Conservation (phyloP, 2,329 filamentous ascomycete genomes). For the Stylonectria norvegica region DNA sequence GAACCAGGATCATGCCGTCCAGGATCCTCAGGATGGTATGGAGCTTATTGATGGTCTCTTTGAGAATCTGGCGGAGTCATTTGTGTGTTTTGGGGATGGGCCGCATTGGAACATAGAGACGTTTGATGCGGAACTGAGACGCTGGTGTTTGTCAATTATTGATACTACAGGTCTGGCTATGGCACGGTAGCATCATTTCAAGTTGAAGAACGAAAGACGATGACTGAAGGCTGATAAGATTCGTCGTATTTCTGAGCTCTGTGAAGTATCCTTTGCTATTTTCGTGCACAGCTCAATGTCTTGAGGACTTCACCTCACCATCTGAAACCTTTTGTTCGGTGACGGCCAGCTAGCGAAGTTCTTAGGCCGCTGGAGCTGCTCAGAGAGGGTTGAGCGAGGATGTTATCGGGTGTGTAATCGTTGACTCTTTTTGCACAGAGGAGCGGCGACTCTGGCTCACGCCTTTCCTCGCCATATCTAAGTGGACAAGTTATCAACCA, state of each 20-base stretch:
- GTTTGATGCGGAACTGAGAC: background rate
- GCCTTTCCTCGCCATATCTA: background rate
- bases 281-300: background rate
- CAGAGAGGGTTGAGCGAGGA: background rate
- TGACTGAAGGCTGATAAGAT: background rate
- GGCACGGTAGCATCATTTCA: constrained; percentile 14
- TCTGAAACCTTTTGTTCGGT: background rate
- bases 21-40: no score
- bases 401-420: background rate
- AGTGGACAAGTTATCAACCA: background rate
- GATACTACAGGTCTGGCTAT: constrained; percentile 8
- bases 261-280: background rate
- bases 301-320: background rate
- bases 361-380: background rate
- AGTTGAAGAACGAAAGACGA: background rate
- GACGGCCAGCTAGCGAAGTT: background rate
- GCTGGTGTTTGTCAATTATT: background rate
- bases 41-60: background rate
- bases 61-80: background rate
- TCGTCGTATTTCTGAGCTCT: background rate
- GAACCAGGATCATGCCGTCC: background rate
- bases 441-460: background rate
- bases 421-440: background rate
- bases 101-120: background rate
- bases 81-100: background rate